Base-by-base conservation (phyloP, 306 rosid genomes). In the Calophaca sinica region DNA sequence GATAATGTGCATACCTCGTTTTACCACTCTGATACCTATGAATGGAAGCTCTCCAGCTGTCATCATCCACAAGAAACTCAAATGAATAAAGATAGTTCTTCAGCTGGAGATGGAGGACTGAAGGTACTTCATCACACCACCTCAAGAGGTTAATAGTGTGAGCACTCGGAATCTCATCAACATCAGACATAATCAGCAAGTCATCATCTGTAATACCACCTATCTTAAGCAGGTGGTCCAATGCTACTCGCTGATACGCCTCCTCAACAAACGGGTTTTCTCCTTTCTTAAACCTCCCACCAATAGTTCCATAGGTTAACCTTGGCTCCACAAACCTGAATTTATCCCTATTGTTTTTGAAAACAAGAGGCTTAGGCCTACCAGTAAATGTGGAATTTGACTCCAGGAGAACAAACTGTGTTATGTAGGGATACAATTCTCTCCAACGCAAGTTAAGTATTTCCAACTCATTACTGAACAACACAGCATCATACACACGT, bases 221-320 rank as follows among this genome's bases (percentile, higher is more conserved):
- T 44, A 82, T 82, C 86, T 58, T 79, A 52, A 92, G 97, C 57
- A 92, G 93, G 46, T 82, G 85, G 36, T 92, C 97, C 69, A 92
- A 48, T 29, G 89, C 89, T 4, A 89, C 88, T 5, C 97, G 84
- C 72, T 92, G 97, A 76, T 80, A 88, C 5, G 96, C 97, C 83
- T 92, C 97, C 75, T 92, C 97, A 33, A 92, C 51, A 72, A 92
- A 92, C 0, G 97, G 97, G 73, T 92, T 92, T 76, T 92, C 97
- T 62, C 93, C 90, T 72, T 46, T 89, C 90, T 77, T 84, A 67
- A 87, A 89, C 51, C 88, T 87, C 32, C 97, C 93, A 77, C 88
- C 91, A 15, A 89, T 73, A 5, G 60, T 84, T 38, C 93, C 97
- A 9, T 92, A 92, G 2, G 89, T 83, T 79, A 92, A 64, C 54